Evolutionary conservation across 345 rosid species (phyloP).

Genomic region (Dovyalis caffra): DNA sequence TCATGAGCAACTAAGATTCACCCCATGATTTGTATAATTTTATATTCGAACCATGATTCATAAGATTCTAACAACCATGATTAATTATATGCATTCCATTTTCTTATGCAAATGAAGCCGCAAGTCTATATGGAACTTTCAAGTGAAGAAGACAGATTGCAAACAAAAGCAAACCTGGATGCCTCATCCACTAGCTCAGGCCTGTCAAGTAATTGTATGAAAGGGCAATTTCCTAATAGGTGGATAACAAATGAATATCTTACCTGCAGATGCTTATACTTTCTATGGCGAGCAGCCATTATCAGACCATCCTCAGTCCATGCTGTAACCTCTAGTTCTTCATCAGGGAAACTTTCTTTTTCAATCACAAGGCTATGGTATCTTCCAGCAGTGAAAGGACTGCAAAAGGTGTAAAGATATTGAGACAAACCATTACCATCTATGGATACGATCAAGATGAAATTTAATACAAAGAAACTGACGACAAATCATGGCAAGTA

Average conservation of each 20-base stretch:
- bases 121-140: neutral
- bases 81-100: too few relatives aligned
- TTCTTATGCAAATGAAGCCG: neutral
- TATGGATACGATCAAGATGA: neutral
- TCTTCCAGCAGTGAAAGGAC: slow-evolving; percentile 90
- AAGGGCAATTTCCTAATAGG: neutral
- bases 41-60: too few relatives aligned
- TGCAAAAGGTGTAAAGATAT: slow-evolving; percentile 21
- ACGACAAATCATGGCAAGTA: neutral
- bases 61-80: neutral
- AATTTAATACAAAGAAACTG: neutral
- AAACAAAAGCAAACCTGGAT: neutral
- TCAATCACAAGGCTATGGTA: slow-evolving; percentile 93
- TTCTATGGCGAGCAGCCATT: slow-evolving; percentile 94
- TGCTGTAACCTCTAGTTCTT: slow-evolving; percentile 80
- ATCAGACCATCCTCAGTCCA: slow-evolving; percentile 91
- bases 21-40: too few relatives aligned
- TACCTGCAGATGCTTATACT: slow-evolving; percentile 79
- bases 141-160: neutral
- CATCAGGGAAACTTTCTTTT: slow-evolving; percentile 65
- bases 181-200: neutral
- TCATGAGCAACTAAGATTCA: too few relatives aligned
- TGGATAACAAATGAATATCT: neutral
- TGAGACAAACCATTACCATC: neutral
- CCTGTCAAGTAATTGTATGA: neutral